A percentile compares a stretch with the other conserved stretches of the same genome.
Conservation (phyloP, 225 moss, liverwort and hornwort genomes). For the Physcomitrellopsis africana region DNA sequence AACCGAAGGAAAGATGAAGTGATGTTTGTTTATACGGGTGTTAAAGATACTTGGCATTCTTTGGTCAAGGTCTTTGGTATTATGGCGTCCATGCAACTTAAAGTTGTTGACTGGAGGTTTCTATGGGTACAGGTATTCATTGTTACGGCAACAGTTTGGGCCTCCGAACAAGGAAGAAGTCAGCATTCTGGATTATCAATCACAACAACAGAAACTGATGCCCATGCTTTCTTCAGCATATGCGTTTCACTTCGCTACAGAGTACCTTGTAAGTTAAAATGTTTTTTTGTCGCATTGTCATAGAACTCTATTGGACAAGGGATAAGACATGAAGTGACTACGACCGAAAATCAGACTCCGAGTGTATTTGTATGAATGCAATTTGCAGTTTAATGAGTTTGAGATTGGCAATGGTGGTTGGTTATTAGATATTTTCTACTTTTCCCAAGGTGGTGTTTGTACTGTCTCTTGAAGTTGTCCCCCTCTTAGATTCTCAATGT, state of each 20-base stretch:
- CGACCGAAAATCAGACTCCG: background rate
- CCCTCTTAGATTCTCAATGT: background rate
- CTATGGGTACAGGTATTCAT: conserved; percentile 61
- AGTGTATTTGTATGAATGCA: background rate
- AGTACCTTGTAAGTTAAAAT: conserved; percentile 57
- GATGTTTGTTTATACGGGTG: background rate
- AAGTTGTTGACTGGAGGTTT: background rate
- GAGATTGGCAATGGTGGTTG: conserved; percentile 1
- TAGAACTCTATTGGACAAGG: background rate
- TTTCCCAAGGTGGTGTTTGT: too few relatives aligned
- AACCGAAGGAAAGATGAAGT: background rate
- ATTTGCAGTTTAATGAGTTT: conserved; percentile 6
- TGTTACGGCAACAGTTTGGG: conserved; percentile 83
- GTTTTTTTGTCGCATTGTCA: background rate
- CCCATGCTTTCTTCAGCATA: conserved; percentile 80
- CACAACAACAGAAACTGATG: conserved; percentile 91
- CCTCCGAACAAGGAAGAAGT: conserved; percentile 78
- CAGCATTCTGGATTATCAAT: conserved; percentile 85
- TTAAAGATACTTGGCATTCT: background rate
- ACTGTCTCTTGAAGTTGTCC: background rate
- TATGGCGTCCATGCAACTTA: background rate
- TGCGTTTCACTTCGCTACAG: conserved; percentile 82
- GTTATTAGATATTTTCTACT: background rate
- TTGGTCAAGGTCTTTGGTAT: conserved; percentile 22
- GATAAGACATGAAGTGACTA: background rate